Base-by-base conservation (phyloP, 2,329 filamentous ascomycete genomes). In the Bipolaris bicolor region DNA sequence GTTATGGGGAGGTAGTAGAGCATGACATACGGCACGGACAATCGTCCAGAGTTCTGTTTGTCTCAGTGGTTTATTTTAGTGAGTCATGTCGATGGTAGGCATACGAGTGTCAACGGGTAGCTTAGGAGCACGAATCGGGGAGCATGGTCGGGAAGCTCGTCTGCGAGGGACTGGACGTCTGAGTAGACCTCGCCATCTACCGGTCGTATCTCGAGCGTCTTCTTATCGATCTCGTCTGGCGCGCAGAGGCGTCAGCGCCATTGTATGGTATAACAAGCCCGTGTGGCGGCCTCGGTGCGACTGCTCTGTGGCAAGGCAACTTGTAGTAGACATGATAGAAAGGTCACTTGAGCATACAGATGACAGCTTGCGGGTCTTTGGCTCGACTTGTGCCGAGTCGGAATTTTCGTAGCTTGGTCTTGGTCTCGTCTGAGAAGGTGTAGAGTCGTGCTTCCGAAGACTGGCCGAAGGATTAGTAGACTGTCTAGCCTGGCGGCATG, bases 1-100 rank as follows among this genome's bases (percentile, higher is more conserved):
- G 94, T 97, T 49, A 89, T 90, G 7, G 95, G 95, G 20, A 98
- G 87, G 80, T 97, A 98, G 82, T 96, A 97, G 20, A 99, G 80
- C 75, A 98, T 86, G 45, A 97, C 92, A 76, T 99, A 99, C 9
- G 95, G 95, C 3, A 97, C 92, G 5, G 91, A 90, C 41, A 92
- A 77, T 26, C 95, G 88, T 55, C 95, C 95, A 50, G 90, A 92
- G 43, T 88, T 82, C 91, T 96, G 64, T 46, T 18, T 20, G 48
- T 40, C 24, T 33, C 48, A 70, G 55, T 10, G 26, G 9, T 40
- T 22, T 52, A 37, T 49, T n/a, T 31, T 44, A 22, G 40, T 45
- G 29, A 39, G 10, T 3, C 16, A 39, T 53, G 68, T 53, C 36
- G n/a, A 48, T 29, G 48, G 22, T 33, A 15, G 40, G 58, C 83